Evolutionary conservation across 345 rosid genomes (phyloP).

Genomic region (Nephelium lappaceum): DNA sequence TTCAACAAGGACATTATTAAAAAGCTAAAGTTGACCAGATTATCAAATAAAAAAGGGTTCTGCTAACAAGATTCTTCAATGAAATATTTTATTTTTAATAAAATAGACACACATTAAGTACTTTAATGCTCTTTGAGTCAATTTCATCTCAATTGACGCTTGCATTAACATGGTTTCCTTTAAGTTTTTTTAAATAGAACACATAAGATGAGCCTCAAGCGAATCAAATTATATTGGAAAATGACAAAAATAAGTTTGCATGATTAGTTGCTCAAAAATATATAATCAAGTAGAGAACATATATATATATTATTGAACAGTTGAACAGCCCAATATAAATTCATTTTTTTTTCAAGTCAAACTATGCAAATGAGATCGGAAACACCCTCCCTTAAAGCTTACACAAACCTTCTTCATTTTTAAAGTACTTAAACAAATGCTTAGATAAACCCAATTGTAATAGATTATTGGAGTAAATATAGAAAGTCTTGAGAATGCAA

Average conservation of each 20-base stretch:
- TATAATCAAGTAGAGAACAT: not conserved
- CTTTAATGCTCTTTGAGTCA: conserved; percentile 31
- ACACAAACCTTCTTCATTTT: not conserved
- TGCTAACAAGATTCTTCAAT: conserved; percentile 23
- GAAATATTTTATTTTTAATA: not conserved
- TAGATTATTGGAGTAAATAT: not conserved
- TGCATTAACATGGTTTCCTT: conserved; percentile 7
- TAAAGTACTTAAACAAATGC: not conserved
- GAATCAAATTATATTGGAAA: not conserved
- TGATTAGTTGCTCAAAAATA: too few species aligned
- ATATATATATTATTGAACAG: conserved; percentile 28
- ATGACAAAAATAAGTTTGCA: not conserved
- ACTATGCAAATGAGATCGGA: conserved; percentile 6
- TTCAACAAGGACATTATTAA: not conserved
- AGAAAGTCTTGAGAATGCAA: not conserved
- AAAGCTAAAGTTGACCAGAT: conserved; percentile 23
- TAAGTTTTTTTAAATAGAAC: not conserved
- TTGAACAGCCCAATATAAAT: conserved; percentile 33
- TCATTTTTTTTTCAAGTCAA: conserved; percentile 10
- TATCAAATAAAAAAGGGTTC: not conserved
- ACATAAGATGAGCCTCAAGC: not conserved
- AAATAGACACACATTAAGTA: not conserved
- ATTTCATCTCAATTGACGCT: conserved; percentile 23
- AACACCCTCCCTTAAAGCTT: not conserved
- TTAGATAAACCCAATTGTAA: not conserved